These are phyloP conservation scores for Verbascum thapsus DNA, from an alignment of 257 asterid genomes.

Conservation along the genomic window DNA sequence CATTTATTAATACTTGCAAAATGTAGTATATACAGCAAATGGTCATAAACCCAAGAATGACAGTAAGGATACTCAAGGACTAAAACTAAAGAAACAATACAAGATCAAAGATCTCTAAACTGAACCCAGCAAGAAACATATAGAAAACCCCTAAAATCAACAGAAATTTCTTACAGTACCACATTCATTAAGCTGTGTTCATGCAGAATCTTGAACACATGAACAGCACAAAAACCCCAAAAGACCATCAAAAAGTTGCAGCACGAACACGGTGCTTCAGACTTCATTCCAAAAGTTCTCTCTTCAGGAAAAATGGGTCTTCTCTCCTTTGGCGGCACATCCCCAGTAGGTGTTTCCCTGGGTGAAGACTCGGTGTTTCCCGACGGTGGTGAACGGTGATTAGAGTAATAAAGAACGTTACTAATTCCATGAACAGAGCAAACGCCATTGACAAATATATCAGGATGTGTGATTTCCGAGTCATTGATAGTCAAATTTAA, in stretches of 20 bases:
- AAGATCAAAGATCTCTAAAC: too few relatives aligned
- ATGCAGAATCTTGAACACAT: constrained; percentile 24
- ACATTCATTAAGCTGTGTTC: not conserved
- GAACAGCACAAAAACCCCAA: constrained; percentile 6
- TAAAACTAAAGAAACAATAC: too few relatives aligned
- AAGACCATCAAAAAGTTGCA: constrained; percentile 1
- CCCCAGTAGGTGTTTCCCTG: not conserved
- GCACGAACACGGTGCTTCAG: constrained; percentile 23
- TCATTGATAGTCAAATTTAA: constrained; percentile 53
- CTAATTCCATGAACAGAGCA: constrained; percentile 61
- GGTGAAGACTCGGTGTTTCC: not conserved
- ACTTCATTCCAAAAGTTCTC: constrained; percentile 9
- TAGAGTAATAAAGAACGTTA: constrained; percentile 56
- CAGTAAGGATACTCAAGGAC: too few relatives aligned
- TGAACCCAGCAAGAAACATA: constrained; percentile 14
- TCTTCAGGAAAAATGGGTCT: constrained; percentile 27
- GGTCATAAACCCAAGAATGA: too few relatives aligned
- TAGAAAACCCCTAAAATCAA: not conserved
- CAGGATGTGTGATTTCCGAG: constrained; percentile 49
- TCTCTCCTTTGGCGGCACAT: not conserved
- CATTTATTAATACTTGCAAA: too few relatives aligned
- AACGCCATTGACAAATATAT: constrained; percentile 41
- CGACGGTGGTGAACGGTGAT: constrained; percentile 31
- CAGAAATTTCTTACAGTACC: not conserved
- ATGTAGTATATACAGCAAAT: too few relatives aligned